These are phyloP conservation scores for Citrus australasica DNA, from an alignment of 345 rosid species.

Conservation along the genomic window DNA sequence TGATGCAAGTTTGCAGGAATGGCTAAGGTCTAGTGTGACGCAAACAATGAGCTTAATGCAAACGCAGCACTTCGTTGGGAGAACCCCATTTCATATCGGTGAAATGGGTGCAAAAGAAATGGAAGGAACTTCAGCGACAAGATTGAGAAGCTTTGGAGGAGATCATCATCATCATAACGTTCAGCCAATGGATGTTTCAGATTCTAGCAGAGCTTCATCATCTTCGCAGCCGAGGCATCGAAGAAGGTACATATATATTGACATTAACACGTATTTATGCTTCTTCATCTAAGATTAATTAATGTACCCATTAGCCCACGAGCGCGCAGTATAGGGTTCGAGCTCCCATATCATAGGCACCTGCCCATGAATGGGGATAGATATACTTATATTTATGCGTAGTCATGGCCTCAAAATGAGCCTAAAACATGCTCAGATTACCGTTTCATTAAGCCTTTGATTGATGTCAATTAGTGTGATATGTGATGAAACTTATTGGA, in stretches of 20 bases:
- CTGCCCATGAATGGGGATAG: not conserved
- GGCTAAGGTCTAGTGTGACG: slow-evolving; percentile 23
- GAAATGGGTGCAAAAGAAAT: not conserved
- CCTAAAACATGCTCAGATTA: not conserved
- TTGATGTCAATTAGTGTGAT: not conserved
- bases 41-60: slow-evolving; percentile 18
- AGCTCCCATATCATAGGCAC: not conserved
- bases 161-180: not conserved
- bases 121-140: not conserved
- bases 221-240: slow-evolving; percentile 36
- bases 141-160: slow-evolving; percentile 3
- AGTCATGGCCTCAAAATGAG: not conserved
- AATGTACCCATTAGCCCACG: not conserved
- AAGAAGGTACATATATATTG: slow-evolving; percentile 28
- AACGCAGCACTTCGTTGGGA: not conserved
- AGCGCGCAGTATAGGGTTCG: not conserved
- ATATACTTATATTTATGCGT: too few relatives aligned
- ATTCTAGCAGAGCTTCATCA: slow-evolving; percentile 17
- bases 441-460: not conserved
- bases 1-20: slow-evolving; percentile 30
- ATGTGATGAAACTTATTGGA: not conserved
- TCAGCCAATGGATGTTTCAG: slow-evolving; percentile 12
- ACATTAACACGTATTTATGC: too few relatives aligned
- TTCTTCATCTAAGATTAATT: not conserved
- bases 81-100: not conserved